These are phyloP conservation scores for Suhomyces prunicola DNA, from an alignment of 805 yeast species.

Conservation along the genomic window DNA sequence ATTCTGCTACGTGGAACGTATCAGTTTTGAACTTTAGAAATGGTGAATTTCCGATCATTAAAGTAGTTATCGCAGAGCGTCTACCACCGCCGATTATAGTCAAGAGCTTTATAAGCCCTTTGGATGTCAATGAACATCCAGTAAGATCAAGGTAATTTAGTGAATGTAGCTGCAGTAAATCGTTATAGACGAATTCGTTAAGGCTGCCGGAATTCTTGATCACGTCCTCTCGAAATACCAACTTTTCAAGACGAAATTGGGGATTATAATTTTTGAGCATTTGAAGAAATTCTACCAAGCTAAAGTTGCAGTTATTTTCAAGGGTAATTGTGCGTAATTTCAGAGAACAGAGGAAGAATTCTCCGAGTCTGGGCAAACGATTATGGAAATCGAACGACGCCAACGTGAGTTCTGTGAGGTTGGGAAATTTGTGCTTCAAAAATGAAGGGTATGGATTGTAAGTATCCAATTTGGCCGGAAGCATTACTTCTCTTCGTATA, in stretches of 20 bases:
- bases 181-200: conserved; percentile 21
- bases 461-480: conserved; percentile 12
- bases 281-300: conserved; percentile 25
- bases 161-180: conserved; percentile 21
- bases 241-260: conserved; percentile 18
- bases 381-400: conserved; percentile 32
- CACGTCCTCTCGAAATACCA: conserved; percentile 30
- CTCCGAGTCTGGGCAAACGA: conserved; percentile 25
- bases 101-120: conserved; percentile 11
- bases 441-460: conserved; percentile 26
- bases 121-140: conserved; percentile 10
- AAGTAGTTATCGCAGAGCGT: background rate
- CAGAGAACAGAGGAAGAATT: conserved; percentile 18
- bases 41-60: conserved; percentile 11
- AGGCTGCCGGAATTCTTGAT: conserved; percentile 20
- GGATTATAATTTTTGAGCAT: conserved; percentile 29
- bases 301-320: conserved; percentile 32
- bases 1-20: conserved; percentile 1
- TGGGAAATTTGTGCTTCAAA: conserved; percentile 18
- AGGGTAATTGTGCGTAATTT: conserved; percentile 21
- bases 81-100: conserved; percentile 4
- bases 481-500: conserved; percentile 8
- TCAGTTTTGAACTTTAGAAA: conserved; percentile 14
- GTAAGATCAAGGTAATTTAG: conserved; percentile 30
- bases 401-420: conserved; percentile 23